Conservation (phyloP, 768 basidiomycete species). For the Calocera viscosa region DNA sequence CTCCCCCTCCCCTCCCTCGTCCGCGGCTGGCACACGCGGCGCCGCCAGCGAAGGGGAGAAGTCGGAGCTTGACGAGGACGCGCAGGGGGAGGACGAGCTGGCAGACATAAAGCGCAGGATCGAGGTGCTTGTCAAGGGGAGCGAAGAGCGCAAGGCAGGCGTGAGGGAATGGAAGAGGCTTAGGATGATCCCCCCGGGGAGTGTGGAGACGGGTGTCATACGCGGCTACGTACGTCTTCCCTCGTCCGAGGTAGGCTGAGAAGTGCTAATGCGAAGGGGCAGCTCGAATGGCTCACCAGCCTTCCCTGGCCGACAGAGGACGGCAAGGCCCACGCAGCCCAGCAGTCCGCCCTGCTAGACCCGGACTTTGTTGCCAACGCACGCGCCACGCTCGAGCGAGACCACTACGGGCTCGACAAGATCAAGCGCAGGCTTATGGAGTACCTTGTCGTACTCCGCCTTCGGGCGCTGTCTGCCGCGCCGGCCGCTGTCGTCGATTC, state of each 20-base stretch:
- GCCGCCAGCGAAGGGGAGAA: conserved; percentile 16
- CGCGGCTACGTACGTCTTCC: conserved; percentile 53
- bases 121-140: conserved; percentile 56
- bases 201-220: conserved; percentile 83
- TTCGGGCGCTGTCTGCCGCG: conserved; percentile 33
- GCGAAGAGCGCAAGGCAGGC: conserved; percentile 72
- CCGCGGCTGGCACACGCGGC: conserved; percentile 8
- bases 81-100: conserved; percentile 69
- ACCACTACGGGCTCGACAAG: conserved; percentile 85
- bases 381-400: conserved; percentile 68
- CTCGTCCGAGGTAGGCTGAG: conserved; percentile 16
- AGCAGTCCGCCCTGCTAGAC: conserved; percentile 37
- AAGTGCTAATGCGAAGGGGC: conserved; percentile 22
- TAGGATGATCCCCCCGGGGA: conserved; percentile 77
- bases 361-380: conserved; percentile 55
- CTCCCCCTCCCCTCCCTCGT: conserved; percentile 21
- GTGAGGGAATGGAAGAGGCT: conserved; percentile 72
- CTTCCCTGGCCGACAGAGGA: conserved; percentile 51
- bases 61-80: conserved; percentile 61
- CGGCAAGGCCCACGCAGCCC: conserved; percentile 13
- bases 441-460: conserved; percentile 75
- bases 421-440: conserved; percentile 87
- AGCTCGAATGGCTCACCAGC: conserved; percentile 83
- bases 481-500: conserved; percentile 25
- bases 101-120: conserved; percentile 59